Evolutionary conservation across 345 rosid species (phyloP).

Genomic region (Pistacia atlantica): DNA sequence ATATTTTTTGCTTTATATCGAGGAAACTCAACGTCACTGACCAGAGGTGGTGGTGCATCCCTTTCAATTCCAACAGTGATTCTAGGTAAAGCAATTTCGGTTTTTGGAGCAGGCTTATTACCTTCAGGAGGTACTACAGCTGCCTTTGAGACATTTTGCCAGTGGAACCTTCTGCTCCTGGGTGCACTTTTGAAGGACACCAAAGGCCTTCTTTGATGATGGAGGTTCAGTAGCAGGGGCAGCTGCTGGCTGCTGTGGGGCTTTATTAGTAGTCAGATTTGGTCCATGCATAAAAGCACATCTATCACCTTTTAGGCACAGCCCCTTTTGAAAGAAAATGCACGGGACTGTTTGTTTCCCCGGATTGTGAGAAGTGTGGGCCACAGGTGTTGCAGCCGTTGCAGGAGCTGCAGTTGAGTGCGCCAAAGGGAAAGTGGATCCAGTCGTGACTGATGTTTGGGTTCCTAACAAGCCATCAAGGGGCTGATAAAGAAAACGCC

Average conservation of each 20-base stretch:
- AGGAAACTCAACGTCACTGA: constrained; percentile 44
- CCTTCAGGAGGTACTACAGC: constrained; percentile 33
- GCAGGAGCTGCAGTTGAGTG: constrained; percentile 13
- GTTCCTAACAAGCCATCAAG: constrained; percentile 85
- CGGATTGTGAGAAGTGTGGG: constrained; percentile 33
- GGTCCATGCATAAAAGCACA: constrained; percentile 80
- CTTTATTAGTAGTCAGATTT: constrained; percentile 42
- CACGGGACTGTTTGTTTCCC: constrained; percentile 77
- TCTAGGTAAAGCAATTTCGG: constrained; percentile 32
- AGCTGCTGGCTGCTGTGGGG: constrained; percentile 35
- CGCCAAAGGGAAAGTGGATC: constrained; percentile 40
- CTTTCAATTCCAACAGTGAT: constrained; percentile 37
- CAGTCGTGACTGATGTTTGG: constrained; percentile 51
- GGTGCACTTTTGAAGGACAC: constrained; percentile 36
- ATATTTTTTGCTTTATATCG: constrained; percentile 32
- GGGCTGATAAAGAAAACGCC: constrained; percentile 55
- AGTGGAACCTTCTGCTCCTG: constrained; percentile 40
- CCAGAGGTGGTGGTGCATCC: constrained; percentile 30
- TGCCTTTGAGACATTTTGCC: constrained; percentile 34
- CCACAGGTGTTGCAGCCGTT: neutral
- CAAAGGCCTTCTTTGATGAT: constrained; percentile 36
- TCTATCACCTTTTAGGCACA: constrained; percentile 82
- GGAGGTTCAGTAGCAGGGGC: constrained; percentile 35
- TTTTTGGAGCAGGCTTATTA: constrained; percentile 34
- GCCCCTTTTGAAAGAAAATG: constrained; percentile 79